Conservation (phyloP, 2,329 filamentous ascomycete species). For the Colletotrichum musae region DNA sequence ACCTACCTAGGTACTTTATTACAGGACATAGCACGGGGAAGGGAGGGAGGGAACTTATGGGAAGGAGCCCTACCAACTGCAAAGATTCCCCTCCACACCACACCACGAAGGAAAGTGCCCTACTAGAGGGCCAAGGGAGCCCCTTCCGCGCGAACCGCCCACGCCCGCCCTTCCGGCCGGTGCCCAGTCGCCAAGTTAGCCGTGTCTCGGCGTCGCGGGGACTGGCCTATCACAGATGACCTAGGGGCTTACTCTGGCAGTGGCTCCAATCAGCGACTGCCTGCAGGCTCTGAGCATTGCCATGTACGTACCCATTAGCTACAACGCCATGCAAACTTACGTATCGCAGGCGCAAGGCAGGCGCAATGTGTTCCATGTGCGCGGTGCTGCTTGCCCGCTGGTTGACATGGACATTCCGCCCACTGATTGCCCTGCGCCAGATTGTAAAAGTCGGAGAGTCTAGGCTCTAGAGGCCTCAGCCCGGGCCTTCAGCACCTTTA, state of each 20-base stretch:
- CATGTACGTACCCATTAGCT: conserved; percentile 13
- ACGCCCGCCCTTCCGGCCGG: conserved; percentile 21
- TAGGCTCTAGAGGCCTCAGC: too few relatives aligned
- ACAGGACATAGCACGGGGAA: too few relatives aligned
- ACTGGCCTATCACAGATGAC: conserved; percentile 31
- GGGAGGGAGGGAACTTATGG: too few relatives aligned
- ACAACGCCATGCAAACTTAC: conserved; percentile 6
- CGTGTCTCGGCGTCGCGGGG: conserved; percentile 23
- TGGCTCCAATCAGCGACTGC: neutral
- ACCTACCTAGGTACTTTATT: too few relatives aligned
- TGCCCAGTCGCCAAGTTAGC: conserved; percentile 34
- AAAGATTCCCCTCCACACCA: too few relatives aligned
- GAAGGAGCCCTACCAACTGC: too few relatives aligned
- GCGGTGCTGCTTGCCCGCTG: too few relatives aligned
- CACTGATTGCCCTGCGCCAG: too few relatives aligned
- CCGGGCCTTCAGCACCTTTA: too few relatives aligned
- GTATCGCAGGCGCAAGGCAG: neutral
- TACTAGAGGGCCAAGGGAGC: conserved; percentile 1
- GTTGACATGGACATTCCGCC: too few relatives aligned
- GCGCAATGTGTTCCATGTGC: neutral
- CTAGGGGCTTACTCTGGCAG: conserved; percentile 3
- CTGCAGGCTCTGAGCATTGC: neutral
- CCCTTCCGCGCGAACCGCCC: conserved; percentile 34
- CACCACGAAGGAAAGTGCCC: conserved; percentile 2
- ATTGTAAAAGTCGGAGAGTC: too few relatives aligned